These are phyloP conservation scores for Yamadazyma pseudoaaseri DNA, from an alignment of 1,139 yeast species.

Conservation along the genomic window DNA sequence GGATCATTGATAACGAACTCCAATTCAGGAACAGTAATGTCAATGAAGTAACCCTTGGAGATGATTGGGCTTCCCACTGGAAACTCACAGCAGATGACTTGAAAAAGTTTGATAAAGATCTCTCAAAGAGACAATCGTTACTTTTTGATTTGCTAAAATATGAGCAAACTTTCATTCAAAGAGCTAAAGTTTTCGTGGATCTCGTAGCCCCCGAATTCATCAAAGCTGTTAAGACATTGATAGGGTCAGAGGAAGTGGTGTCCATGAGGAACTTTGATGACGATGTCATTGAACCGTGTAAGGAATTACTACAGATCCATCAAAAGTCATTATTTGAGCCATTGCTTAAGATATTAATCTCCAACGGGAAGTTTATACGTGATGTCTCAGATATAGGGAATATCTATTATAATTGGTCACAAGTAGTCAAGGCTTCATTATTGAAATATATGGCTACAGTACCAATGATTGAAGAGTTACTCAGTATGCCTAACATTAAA, in stretches of 20 bases:
- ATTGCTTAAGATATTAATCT: constrained; percentile 32
- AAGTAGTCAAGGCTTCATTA: constrained; percentile 49
- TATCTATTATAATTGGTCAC: constrained; percentile 66
- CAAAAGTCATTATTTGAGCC: constrained; percentile 57
- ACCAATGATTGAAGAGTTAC: constrained; percentile 31
- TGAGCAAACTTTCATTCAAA: constrained; percentile 72
- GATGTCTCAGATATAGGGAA: constrained; percentile 55
- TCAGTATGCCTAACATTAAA: constrained; percentile 48
- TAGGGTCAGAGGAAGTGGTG: constrained; percentile 27
- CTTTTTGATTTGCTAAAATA: constrained; percentile 74
- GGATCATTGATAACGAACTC: constrained; percentile 35
- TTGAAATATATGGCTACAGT: constrained; percentile 55
- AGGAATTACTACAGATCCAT: constrained; percentile 62
- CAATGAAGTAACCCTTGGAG: constrained; percentile 38
- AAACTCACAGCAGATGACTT: constrained; percentile 58
- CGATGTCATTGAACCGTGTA: constrained; percentile 61
- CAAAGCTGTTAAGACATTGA: constrained; percentile 48
- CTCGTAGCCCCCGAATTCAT: constrained; percentile 44
- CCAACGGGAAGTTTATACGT: constrained; percentile 66
- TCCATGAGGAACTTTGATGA: constrained; percentile 51
- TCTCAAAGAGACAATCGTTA: constrained; percentile 68
- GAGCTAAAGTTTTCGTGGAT: constrained; percentile 65
- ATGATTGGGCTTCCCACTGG: constrained; percentile 81
- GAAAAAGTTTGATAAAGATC: constrained; percentile 50
- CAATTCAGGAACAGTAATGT: constrained; percentile 34